Base-by-base conservation (phyloP, 345 rosid species). In the Ceriops tagal region DNA sequence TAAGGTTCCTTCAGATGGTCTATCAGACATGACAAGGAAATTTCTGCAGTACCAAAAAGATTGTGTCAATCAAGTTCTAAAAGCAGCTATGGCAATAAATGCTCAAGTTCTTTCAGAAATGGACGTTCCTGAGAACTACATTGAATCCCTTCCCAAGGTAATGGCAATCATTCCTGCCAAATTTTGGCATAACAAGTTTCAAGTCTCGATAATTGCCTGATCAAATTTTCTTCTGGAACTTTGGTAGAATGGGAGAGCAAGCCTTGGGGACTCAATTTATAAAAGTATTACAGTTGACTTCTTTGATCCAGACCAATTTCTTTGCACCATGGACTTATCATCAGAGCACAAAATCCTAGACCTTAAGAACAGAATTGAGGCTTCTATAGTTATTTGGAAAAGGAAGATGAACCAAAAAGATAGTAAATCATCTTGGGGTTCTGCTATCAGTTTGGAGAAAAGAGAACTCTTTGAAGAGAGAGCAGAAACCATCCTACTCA, bases 81-180 rank as follows among this genome's bases (percentile, higher is more conserved):
- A 90, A 80, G 98, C 98, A 6, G 96, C 98, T 62, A 92, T 92
- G 96, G 98, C 98, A 0, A 92, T 92, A 71, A 92, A 92, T 73
- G 86, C 96, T 43, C 96, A 92, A 78, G 90, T 88, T 75, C 72
- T 92, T 9, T 82, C 90, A 39, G 98, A 90, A 78, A 92, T 92
- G 91, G 95, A 86, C 77, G 81, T 90, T 46, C 98, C 98, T 5
- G 95, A 92, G 64, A 88, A 75, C 82, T 92, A 92, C 80, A 84
- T 92, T 0, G 98, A 92, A 58, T 87, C 95, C 27, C 93, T 90
- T 53, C 96, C 98, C 15, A 92, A 90, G 91, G 98, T 84, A 74
- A 64, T 34, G 26, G 7, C 34, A 68, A 39, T 19, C n/a, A 26
- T 9, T 64, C 28, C 8, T 5, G 24, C 18, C 1, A 9, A 32